phyloP scores from a whole-genome alignment of 2,329 filamentous ascomycete species.

The Trichoderma citrinoviride region DNA sequence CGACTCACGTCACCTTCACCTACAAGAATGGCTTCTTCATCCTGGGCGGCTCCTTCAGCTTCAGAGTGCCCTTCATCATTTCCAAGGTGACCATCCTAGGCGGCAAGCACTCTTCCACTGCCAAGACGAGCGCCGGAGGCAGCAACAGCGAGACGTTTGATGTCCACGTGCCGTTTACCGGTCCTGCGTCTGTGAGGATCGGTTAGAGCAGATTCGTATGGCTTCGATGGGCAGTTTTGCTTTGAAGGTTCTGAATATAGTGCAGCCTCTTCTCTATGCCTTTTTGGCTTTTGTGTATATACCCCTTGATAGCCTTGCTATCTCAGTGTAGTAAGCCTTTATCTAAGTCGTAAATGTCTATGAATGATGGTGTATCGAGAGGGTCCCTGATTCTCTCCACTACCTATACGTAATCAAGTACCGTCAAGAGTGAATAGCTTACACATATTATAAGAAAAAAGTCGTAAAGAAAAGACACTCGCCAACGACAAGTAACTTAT shows the following conservation, averaged over 20 bases:
- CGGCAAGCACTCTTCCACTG: background rate
- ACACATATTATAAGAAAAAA: background rate
- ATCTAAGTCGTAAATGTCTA: no score
- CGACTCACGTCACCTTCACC: constrained; percentile 56
- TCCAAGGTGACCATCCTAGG: constrained; percentile 52
- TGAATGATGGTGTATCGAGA: no score
- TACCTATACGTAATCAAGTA: no score
- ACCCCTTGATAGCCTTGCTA: background rate
- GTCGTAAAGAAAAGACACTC: background rate
- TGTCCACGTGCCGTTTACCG: constrained; percentile 28
- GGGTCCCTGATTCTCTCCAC: no score
- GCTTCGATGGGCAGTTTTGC: background rate
- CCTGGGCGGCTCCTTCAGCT: constrained; percentile 54
- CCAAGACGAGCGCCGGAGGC: constrained; percentile 12
- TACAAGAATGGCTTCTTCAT: constrained; percentile 54
- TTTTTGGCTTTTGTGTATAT: background rate
- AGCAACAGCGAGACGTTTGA: constrained; percentile 26
- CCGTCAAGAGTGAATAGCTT: background rate
- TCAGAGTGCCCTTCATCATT: constrained; percentile 44
- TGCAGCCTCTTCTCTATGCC: background rate
- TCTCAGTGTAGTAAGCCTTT: background rate
- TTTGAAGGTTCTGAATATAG: background rate
- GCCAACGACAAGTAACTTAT: background rate
- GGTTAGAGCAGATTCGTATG: background rate
- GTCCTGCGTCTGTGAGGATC: constrained; percentile 22